Conservation (phyloP, 352 stramenopile species). For the Phytophthora hybrid region DNA sequence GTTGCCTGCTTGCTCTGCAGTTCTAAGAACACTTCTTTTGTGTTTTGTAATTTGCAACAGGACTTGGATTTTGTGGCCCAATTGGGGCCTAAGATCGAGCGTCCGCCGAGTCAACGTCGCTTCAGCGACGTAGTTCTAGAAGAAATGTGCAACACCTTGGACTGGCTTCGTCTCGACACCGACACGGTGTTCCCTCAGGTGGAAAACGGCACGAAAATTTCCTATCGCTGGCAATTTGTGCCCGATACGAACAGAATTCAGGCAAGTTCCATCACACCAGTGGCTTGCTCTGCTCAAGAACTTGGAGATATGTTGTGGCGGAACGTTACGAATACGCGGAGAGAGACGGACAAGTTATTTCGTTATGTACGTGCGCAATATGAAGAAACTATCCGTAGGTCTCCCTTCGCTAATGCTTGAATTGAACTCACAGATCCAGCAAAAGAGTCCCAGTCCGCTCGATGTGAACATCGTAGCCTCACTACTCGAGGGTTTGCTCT, state of each 20-base stretch:
- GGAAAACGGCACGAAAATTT: not conserved
- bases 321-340: conserved; percentile 10
- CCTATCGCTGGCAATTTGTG: conserved; percentile 1
- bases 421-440: not conserved
- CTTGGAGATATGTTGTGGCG: conserved; percentile 23
- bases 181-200: conserved; percentile 8
- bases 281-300: not conserved
- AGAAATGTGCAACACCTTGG: conserved; percentile 10
- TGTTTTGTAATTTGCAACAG: not conserved
- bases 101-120: not conserved
- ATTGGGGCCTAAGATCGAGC: not conserved
- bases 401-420: not conserved
- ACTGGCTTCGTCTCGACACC: conserved; percentile 16
- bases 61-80: not conserved
- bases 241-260: too few species aligned
- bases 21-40: too few species aligned
- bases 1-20: too few species aligned
- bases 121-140: conserved; percentile 13
- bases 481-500: conserved; percentile 11
- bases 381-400: too few species aligned
- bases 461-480: conserved; percentile 28
- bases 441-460: conserved; percentile 11
- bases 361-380: conserved; percentile 19
- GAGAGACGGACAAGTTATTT: conserved; percentile 17
- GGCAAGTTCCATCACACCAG: too few species aligned